Base-by-base conservation (phyloP, 148 eudicot genomes). In the Rhododendron griersonianum region DNA sequence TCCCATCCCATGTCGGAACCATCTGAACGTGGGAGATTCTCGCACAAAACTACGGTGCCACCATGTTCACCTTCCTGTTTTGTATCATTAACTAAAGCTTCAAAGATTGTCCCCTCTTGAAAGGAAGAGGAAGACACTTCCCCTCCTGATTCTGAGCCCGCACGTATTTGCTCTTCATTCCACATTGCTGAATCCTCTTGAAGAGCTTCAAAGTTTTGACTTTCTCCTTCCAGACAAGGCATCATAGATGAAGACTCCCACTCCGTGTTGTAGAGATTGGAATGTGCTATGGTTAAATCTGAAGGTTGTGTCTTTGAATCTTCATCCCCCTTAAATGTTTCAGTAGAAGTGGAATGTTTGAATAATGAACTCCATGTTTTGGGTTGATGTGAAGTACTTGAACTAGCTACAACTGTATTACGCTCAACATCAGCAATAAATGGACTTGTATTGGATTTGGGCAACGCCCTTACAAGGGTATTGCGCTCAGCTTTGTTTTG, bases 1-100 rank as follows among this genome's bases (percentile, higher is more conserved):
- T 50, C 87, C 87, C 86, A 85, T 65, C 71, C 91, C 55, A 81
- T 71, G 37, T 81, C 78, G n/a, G 85, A 76, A 57, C 87, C 87
- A 11, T 84, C 61, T 28, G 81, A 39, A 73, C 76, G 18, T 18
- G 78, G 87, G 51, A 84, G 50, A 81, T 89, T 83, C 69, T 25
- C 86, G 84, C 28, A 74, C 76, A 45, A 65, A 9, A 41, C 35
- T 28, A 44, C 39, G 41, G 30, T 80, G 37, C 85, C 73, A 35
- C 71, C 45, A 55, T 80, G 47, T 23, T 80, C 79, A 73, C 80
- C 30, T 65, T 86, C 84, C 30, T 81, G 61, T 41, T 63, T 37
- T 10, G 10, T 80, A 85, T 69, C 67, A 81, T n/a, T 50, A 19
- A 67, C 85, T 67, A 63, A 75, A 23, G 85, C 76, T 83, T 73